phyloP scores from a whole-genome alignment of 2,329 filamentous ascomycete species.

The Sporothrix luriei region DNA sequence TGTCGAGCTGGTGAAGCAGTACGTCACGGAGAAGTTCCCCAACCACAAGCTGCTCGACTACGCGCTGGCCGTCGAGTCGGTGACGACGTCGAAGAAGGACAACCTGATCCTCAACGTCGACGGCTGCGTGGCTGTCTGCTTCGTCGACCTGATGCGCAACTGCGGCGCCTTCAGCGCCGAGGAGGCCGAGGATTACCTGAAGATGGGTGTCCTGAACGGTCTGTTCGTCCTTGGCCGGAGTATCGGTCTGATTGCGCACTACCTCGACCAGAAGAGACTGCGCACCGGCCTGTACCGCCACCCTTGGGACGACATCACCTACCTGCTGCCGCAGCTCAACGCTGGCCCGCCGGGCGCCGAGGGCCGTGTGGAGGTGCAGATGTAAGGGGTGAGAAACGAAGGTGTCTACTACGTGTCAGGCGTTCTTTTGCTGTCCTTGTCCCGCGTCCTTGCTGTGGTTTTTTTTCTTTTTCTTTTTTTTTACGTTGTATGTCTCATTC shows the following conservation, averaged over 20 bases:
- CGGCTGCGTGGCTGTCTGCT: conserved; percentile 97
- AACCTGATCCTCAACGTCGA: conserved; percentile 99
- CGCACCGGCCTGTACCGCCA: conserved; percentile 98
- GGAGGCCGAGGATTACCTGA: conserved; percentile 97
- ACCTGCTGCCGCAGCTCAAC: conserved; percentile 81
- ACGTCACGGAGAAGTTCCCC: conserved; percentile 95
- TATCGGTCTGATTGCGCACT: conserved; percentile 99
- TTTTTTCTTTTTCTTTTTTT: neutral
- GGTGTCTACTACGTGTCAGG: neutral
- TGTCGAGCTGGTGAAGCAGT: conserved; percentile 99
- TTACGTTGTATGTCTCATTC: conserved; percentile 21
- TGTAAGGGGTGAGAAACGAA: conserved; percentile 50
- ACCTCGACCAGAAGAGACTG: conserved; percentile 99
- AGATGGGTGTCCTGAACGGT: conserved; percentile 99
- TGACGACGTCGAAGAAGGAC: conserved; percentile 99
- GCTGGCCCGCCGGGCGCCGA: conserved; percentile 72
- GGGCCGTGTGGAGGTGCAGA: conserved; percentile 85
- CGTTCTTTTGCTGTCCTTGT: conserved; percentile 4
- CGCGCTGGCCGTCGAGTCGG: conserved; percentile 93
- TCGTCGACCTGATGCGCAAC: conserved; percentile 96
- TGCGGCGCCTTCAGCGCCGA: conserved; percentile 94
- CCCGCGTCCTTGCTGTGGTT: conserved; percentile 5
- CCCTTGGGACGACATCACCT: conserved; percentile 98
- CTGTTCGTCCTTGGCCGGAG: conserved; percentile 96
- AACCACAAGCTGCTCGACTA: conserved; percentile 98